Conservation (phyloP, 768 basidiomycete genomes). For the Xerocomellus intermedius region DNA sequence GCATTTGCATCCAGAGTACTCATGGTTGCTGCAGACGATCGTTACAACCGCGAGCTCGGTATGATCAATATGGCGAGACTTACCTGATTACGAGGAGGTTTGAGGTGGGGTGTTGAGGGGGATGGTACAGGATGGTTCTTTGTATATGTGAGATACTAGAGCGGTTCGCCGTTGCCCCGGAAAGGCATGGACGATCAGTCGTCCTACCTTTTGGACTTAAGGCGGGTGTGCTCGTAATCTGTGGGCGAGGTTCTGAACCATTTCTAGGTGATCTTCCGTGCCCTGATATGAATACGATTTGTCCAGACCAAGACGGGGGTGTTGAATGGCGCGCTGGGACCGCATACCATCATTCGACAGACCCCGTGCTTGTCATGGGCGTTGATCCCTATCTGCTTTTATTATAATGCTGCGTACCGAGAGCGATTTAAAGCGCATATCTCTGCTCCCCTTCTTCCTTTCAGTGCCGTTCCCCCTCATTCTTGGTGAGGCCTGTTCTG, state of each 20-base stretch:
- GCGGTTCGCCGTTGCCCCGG: not conserved
- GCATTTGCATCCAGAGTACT: not conserved
- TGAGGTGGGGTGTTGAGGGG: not conserved
- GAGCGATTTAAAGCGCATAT: constrained; percentile 2
- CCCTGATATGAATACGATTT: not conserved
- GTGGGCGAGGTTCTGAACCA: not conserved
- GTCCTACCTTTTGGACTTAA: constrained; percentile 10
- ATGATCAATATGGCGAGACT: not conserved
- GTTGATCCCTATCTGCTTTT: not conserved
- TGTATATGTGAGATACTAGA: constrained; percentile 20
- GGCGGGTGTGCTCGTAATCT: not conserved
- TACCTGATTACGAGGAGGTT: not conserved
- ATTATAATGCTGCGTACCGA: not conserved
- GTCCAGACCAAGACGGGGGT: not conserved
- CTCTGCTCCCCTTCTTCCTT: not conserved
- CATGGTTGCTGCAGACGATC: constrained; percentile 14
- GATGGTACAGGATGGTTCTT: not conserved
- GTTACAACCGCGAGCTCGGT: not conserved
- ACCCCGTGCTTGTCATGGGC: not conserved
- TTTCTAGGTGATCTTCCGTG: constrained; percentile 6
- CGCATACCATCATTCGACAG: not conserved
- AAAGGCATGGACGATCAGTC: constrained; percentile 1
- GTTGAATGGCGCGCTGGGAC: too few species aligned
- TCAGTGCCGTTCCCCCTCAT: not conserved
- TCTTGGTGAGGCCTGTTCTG: not conserved